Conservation (phyloP, 2,329 filamentous ascomycete genomes). For the Aspergillus hortae region DNA sequence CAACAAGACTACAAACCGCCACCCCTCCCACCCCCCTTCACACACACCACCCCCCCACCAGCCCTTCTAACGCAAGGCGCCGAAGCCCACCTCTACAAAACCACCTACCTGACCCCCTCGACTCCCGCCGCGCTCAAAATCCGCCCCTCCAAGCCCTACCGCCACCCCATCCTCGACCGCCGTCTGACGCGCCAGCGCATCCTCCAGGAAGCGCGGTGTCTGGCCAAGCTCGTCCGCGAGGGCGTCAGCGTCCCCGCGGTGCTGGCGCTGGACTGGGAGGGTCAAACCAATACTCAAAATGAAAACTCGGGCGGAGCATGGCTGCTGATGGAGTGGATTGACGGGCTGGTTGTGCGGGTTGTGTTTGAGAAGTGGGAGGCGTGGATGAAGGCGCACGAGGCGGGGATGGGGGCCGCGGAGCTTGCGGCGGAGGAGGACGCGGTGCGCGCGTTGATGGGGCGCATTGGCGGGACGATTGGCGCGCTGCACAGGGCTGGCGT, state of each 20-base stretch:
- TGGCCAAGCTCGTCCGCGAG: conserved; percentile 73
- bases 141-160: conserved; percentile 85
- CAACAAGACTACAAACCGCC: conserved; percentile 25
- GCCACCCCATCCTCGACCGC: conserved; percentile 83
- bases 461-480: conserved; percentile 69
- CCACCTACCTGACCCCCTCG: conserved; percentile 67
- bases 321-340: conserved; percentile 82
- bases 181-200: conserved; percentile 84
- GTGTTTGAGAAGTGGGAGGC: conserved; percentile 67
- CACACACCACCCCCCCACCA: conserved; percentile 59
- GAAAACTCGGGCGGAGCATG: conserved; percentile 65
- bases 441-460: conserved; percentile 62
- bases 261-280: conserved; percentile 63
- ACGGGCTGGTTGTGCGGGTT: conserved; percentile 66
- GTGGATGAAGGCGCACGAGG: conserved; percentile 37
- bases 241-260: conserved; percentile 80
- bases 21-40: conserved; percentile 62
- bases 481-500: conserved; percentile 78
- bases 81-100: conserved; percentile 90
- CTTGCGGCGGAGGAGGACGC: conserved; percentile 44
- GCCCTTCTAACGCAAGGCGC: conserved; percentile 85
- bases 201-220: conserved; percentile 80
- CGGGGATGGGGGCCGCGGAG: conserved; percentile 28
- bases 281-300: conserved; percentile 49
- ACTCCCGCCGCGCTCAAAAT: conserved; percentile 80